A percentile compares a stretch with the other conserved stretches of the same genome.
Evolutionary conservation across 2,329 filamentous ascomycete species (phyloP).

Genomic region (Pyricularia sp.): DNA sequence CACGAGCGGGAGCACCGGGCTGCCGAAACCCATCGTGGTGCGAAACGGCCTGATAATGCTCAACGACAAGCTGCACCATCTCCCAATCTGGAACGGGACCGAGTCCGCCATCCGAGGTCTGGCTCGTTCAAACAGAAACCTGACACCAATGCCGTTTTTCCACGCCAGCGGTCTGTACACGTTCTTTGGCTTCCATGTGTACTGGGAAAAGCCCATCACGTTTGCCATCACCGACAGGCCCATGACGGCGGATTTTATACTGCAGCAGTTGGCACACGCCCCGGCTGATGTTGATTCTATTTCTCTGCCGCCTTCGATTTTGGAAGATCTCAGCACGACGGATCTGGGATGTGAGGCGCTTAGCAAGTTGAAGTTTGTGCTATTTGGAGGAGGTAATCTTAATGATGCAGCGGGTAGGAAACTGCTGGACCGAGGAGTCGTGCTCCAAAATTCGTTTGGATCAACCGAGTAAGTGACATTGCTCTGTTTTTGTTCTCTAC

Average conservation of each 20-base stretch:
- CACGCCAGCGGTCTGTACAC: slow-evolving; percentile 19
- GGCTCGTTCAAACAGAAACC: not conserved
- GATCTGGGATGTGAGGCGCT: slow-evolving; percentile 18
- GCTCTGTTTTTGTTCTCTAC: not conserved
- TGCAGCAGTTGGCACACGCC: slow-evolving; percentile 9
- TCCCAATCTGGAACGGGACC: not conserved
- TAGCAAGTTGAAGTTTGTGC: slow-evolving; percentile 19
- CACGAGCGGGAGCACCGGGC: slow-evolving; percentile 29
- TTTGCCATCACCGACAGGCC: slow-evolving; percentile 18
- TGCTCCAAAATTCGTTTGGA: not conserved
- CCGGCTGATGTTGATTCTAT: slow-evolving; percentile 13
- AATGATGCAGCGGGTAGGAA: not conserved
- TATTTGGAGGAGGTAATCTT: slow-evolving; percentile 18
- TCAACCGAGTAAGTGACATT: not conserved
- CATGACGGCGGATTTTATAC: slow-evolving; percentile 19
- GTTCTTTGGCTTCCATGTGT: slow-evolving; percentile 13
- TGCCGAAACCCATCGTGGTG: slow-evolving; percentile 27
- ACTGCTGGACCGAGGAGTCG: not conserved
- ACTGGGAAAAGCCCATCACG: slow-evolving; percentile 15
- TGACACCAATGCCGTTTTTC: slow-evolving; percentile 18
- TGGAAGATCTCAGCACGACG: slow-evolving; percentile 27
- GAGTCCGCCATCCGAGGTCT: not conserved
- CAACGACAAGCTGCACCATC: not conserved
- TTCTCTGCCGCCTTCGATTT: slow-evolving; percentile 22
- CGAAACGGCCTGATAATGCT: not conserved